Evolutionary conservation across 495 filamentous ascomycete species (phyloP).

Genomic region (Penicillium pancosmium): DNA sequence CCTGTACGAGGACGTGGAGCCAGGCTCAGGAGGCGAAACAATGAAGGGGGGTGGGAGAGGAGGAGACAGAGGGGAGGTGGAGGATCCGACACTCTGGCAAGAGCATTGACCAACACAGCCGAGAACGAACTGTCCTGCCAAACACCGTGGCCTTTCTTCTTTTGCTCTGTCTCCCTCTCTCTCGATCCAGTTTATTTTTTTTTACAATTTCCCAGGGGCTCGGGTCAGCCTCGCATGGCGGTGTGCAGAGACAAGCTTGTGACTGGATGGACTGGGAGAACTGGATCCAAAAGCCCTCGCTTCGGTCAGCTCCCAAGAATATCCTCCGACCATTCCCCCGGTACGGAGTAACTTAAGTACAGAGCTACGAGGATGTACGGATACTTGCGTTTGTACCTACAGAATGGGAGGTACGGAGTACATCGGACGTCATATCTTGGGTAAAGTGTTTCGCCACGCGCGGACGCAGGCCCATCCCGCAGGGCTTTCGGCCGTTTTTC

Average conservation of each 20-base stretch:
- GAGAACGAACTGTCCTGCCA: slow-evolving; percentile 4
- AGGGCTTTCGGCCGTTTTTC: not conserved
- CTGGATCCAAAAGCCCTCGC: not conserved
- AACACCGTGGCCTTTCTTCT: not conserved
- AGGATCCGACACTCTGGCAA: not conserved
- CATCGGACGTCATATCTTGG: not conserved
- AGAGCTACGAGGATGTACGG: not conserved
- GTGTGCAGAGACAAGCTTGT: not conserved
- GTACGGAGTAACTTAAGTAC: not conserved
- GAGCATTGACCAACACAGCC: slow-evolving; percentile 1
- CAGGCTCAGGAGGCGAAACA: slow-evolving; percentile 2
- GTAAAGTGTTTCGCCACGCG: slow-evolving; percentile 1
- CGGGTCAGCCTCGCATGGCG: slow-evolving; percentile 5
- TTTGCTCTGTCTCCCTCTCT: not conserved
- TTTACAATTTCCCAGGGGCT: not conserved
- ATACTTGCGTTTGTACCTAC: not conserved
- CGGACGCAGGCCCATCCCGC: not conserved
- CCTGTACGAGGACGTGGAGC: slow-evolving; percentile 4
- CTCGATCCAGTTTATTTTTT: not conserved
- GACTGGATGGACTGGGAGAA: not conserved
- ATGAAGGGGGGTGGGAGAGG: not conserved
- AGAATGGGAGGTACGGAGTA: not conserved
- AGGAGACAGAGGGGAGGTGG: not conserved
- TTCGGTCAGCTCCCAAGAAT: slow-evolving; percentile 1
- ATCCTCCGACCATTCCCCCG: not conserved